Conservation (phyloP, 495 filamentous ascomycete species). For the Penicillium taxi region DNA sequence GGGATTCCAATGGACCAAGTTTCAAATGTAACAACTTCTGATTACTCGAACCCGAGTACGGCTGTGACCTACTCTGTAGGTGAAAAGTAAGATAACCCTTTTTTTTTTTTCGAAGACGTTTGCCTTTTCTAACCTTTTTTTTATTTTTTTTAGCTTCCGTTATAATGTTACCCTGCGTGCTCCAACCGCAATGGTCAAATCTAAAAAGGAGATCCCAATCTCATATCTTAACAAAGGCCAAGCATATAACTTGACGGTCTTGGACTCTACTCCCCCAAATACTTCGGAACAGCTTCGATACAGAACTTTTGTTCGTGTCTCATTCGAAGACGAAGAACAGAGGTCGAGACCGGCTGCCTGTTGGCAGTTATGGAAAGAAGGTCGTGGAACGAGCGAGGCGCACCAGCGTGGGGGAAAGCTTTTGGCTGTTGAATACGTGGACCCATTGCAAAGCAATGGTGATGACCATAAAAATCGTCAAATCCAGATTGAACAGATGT, state of each 20-base stretch:
- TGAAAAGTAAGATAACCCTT: conserved; percentile 46
- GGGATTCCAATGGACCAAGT: conserved; percentile 34
- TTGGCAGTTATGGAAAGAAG: conserved; percentile 95
- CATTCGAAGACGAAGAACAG: conserved; percentile 89
- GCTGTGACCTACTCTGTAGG: conserved; percentile 22
- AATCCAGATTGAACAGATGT: conserved; percentile 70
- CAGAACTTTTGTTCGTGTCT: conserved; percentile 78
- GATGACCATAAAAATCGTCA: conserved; percentile 60
- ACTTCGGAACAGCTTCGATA: conserved; percentile 50
- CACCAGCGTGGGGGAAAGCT: conserved; percentile 80
- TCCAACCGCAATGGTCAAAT: conserved; percentile 90
- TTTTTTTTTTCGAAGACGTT: neutral
- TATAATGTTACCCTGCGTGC: conserved; percentile 86
- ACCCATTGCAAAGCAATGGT: conserved; percentile 56
- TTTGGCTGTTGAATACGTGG: conserved; percentile 85
- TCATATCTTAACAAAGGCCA: conserved; percentile 98
- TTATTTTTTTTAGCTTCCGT: conserved; percentile 71
- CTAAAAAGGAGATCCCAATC: conserved; percentile 75
- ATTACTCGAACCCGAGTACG: conserved; percentile 12
- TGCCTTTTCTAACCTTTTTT: no score
- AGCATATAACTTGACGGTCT: conserved; percentile 70
- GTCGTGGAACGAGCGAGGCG: conserved; percentile 79
- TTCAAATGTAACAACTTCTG: conserved; percentile 17
- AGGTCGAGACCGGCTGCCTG: conserved; percentile 68
- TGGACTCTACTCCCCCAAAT: conserved; percentile 48